phyloP scores from a whole-genome alignment of 352 stramenopile genomes.

The Globisporangium ultimum region DNA sequence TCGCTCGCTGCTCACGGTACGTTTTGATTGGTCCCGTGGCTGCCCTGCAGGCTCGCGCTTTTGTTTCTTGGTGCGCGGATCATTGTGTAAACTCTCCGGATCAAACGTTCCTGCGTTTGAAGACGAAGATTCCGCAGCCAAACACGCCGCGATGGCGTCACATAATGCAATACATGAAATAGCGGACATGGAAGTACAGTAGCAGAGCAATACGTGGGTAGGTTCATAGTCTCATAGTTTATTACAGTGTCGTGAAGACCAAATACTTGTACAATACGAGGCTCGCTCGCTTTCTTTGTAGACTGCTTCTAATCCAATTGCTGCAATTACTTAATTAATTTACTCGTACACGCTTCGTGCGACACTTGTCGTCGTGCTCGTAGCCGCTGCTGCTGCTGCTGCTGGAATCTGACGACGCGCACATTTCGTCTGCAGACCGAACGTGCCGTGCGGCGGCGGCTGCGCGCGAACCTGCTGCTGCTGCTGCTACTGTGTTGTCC shows the following conservation, averaged over 20 bases:
- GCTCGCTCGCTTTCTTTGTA: too few species aligned
- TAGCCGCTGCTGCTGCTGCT: background rate
- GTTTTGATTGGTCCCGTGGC: slow-evolving; percentile 9
- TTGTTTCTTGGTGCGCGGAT: too few species aligned
- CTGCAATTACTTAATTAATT: slow-evolving; percentile 5
- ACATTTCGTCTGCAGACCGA: slow-evolving; percentile 4
- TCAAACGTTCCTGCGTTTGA: too few species aligned
- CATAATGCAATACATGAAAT: too few species aligned
- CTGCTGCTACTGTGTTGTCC: background rate
- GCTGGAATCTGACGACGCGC: too few species aligned
- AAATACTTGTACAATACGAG: slow-evolving; percentile 5
- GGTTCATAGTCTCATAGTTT: slow-evolving; percentile 8
- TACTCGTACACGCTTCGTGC: slow-evolving; percentile 15
- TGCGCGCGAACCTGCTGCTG: background rate
- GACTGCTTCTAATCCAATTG: slow-evolving; percentile 2
- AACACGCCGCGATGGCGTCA: background rate
- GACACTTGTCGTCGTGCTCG: slow-evolving; percentile 7
- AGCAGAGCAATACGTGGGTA: background rate
- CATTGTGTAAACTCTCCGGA: too few species aligned
- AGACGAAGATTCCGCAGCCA: too few species aligned
- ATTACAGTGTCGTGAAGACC: slow-evolving; percentile 3
- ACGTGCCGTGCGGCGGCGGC: slow-evolving; percentile 5
- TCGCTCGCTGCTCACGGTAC: background rate
- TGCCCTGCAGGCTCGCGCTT: too few species aligned
- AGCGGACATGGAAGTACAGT: too few species aligned